Evolutionary conservation across 2,329 filamentous ascomycete genomes (phyloP).

Genomic region (Hypoxylon sp.): DNA sequence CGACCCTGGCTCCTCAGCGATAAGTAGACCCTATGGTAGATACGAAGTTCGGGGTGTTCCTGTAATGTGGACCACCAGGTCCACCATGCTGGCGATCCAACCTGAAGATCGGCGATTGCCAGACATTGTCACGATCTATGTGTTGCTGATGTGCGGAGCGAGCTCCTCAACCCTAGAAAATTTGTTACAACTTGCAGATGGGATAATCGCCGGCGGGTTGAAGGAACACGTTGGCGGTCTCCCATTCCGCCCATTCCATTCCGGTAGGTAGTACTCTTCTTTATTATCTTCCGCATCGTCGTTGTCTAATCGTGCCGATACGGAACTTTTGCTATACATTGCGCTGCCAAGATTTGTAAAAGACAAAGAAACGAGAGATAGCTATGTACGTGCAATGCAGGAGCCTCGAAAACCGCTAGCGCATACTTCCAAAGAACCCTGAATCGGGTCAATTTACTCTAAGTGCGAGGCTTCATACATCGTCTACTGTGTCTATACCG

Average conservation of each 20-base stretch:
- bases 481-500: conserved; percentile 9
- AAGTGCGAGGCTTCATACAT: conserved; percentile 6
- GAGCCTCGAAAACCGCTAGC: conserved; percentile 4
- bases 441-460: conserved; percentile 15
- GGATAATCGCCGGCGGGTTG: conserved; percentile 25
- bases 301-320: conserved; percentile 27
- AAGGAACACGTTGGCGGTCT: conserved; percentile 34
- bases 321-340: neutral
- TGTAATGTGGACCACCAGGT: conserved; percentile 32
- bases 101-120: conserved; percentile 46
- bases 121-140: conserved; percentile 46
- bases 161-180: conserved; percentile 33
- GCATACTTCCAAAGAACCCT: conserved; percentile 27
- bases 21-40: conserved; percentile 40
- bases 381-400: too few species aligned
- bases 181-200: conserved; percentile 36
- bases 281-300: conserved; percentile 35
- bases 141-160: conserved; percentile 38
- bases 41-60: conserved; percentile 40
- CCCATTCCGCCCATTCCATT: conserved; percentile 38
- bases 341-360: conserved; percentile 10
- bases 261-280: conserved; percentile 40
- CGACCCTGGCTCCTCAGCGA: conserved; percentile 26
- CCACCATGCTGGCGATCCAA: conserved; percentile 41
- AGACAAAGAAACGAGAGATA: conserved; percentile 4